Conservation (phyloP, 2,329 filamentous ascomycete genomes). For the Colletotrichum agaves region DNA sequence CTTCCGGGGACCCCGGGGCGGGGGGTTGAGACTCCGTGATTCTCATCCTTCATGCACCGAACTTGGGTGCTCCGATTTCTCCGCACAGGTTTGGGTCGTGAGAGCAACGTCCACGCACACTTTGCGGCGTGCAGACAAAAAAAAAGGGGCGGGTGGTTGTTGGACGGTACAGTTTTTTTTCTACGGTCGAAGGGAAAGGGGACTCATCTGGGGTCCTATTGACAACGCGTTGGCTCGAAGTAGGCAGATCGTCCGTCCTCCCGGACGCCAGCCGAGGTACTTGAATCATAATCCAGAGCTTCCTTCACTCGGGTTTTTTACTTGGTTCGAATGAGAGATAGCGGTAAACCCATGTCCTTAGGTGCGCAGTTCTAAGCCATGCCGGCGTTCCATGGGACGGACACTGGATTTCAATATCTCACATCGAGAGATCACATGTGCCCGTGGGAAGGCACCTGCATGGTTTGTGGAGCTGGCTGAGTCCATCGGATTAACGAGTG, state of each 20-base stretch:
- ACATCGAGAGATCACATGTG: conserved; percentile 7
- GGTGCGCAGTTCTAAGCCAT: neutral
- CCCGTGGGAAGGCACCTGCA: conserved; percentile 4
- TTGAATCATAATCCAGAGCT: neutral
- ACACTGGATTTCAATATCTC: neutral
- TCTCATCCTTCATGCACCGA: conserved; percentile 32
- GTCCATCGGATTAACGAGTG: conserved; percentile 21
- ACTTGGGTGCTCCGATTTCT: conserved; percentile 10
- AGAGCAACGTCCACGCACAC: neutral
- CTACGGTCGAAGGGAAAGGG: no score
- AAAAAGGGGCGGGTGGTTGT: no score
- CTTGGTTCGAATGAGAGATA: no score
- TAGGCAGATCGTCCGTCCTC: neutral
- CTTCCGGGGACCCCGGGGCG: conserved; percentile 16
- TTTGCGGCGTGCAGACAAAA: no score
- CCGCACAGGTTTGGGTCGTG: conserved; percentile 17
- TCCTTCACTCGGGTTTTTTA: no score
- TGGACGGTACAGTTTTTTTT: no score
- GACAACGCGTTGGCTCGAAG: no score
- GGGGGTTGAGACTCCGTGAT: conserved; percentile 21
- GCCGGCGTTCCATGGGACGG: neutral
- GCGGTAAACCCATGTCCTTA: neutral
- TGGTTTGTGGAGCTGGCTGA: neutral
- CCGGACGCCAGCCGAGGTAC: no score
- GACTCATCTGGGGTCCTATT: no score